Base-by-base conservation (phyloP, 352 stramenopile genomes). In the Thalassiosira hispida region DNA sequence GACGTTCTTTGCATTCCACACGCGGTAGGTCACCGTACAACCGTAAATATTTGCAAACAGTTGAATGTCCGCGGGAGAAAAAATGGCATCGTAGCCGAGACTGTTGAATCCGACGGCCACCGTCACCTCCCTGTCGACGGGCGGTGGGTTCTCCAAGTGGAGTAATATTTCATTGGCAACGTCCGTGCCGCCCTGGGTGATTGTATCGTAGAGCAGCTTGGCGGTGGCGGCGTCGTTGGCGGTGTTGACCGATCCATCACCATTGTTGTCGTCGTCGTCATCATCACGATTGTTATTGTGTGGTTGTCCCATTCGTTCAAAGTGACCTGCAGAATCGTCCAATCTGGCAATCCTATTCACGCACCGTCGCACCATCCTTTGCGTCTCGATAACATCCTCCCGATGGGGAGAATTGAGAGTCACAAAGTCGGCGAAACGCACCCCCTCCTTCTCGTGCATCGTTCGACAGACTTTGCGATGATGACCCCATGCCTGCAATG, bases 121-220 rank as follows among this genome's bases (percentile, higher is more conserved):
- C 20, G 33, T n/a, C 23, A 44, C 23, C 23, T 47, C 57, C 6
- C 57, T 4, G 14, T 27, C n/a, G 8, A 16, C 22, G 7, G 14
- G 22, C 14, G 25, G 57, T 47, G 31, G 14, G 16, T 61, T 33
- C 9, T 61, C 22, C 12, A 33, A 22, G 23, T 22, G 7, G 22
- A 20, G 52, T 40, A 61, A 61, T 42, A 61, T 40, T 61, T 61
- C 22, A 40, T 61, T 61, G 52, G 52, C n/a, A 35, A 61, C 23
- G 23, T 61, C 23, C 22, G 12, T 25, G 23, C 23, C 52, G 29
- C 12, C 16, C 31, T 61, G 22, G 16, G 52, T 61, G 9, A 61
- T 25, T n/a, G 23, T 33, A 42, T 40, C 22, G n/a, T 61, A 61
- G 16, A 61, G 23, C 4, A 61, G 23, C 52, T 33, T 61, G 52